A percentile compares a stretch with the other conserved stretches of the same genome.
phyloP scores from a whole-genome alignment of 345 rosid genomes.

The Stellera chamaejasme region DNA sequence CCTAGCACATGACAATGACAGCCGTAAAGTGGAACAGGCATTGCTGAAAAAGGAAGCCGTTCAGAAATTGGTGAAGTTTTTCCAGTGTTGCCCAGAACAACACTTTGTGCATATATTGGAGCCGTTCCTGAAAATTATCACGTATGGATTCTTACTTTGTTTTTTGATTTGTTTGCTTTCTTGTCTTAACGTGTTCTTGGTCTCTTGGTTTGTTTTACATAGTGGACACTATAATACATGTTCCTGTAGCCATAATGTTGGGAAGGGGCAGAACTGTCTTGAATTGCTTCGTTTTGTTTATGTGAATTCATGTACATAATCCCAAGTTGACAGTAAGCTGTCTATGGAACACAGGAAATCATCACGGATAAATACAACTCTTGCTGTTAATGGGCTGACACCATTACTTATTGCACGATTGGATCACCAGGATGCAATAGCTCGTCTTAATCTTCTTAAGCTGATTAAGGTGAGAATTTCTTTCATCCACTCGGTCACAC shows the following conservation, averaged over 20 bases:
- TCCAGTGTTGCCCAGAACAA: conserved; percentile 91
- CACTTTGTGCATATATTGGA: conserved; percentile 96
- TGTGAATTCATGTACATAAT: not conserved
- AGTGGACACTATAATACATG: not conserved
- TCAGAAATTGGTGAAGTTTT: conserved; percentile 80
- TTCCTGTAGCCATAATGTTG: not conserved
- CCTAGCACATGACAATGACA: conserved; percentile 97
- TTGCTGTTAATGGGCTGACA: conserved; percentile 96
- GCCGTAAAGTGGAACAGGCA: conserved; percentile 90
- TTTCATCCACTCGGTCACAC: not conserved
- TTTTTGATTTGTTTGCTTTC: conserved; percentile 2
- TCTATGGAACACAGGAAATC: conserved; percentile 67
- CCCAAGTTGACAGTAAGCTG: conserved; percentile 1
- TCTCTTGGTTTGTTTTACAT: not conserved
- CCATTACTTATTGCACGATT: conserved; percentile 78
- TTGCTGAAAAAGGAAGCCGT: conserved; percentile 84
- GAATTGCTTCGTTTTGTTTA: not conserved
- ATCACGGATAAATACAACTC: conserved; percentile 75
- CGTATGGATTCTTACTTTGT: conserved; percentile 35
- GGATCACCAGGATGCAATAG: conserved; percentile 97
- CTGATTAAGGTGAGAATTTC: conserved; percentile 63
- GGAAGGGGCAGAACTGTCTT: not conserved
- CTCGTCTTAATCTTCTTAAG: conserved; percentile 89
- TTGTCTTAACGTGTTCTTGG: not conserved
- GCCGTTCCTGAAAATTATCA: conserved; percentile 95